Percentiles rank a stretch among this genome's conserved stretches.
These are phyloP conservation scores for Vitis cinerea DNA, from an alignment of 164 flowering plant genomes.

Conservation along the genomic window DNA sequence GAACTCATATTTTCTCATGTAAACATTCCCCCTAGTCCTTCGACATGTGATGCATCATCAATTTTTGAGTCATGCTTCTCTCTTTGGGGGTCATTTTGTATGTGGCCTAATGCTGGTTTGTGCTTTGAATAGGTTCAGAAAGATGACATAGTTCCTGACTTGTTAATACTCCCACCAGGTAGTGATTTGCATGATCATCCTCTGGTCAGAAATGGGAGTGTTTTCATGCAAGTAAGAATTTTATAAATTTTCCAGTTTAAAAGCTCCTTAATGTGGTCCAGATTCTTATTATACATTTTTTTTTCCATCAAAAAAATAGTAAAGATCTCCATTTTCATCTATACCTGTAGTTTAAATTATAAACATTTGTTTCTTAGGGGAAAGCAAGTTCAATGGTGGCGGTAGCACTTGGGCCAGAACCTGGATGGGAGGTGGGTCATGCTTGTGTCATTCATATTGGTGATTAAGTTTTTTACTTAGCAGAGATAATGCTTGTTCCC, in stretches of 20 bases:
- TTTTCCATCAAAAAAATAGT: too few species aligned
- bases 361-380: slow-evolving; percentile 19
- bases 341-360: background rate
- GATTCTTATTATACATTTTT: background rate
- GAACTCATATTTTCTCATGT: too few species aligned
- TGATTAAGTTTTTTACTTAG: background rate
- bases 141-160: slow-evolving; percentile 79
- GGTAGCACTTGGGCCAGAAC: slow-evolving; percentile 73
- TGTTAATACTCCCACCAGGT: slow-evolving; percentile 78
- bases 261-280: background rate
- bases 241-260: background rate
- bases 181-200: slow-evolving; percentile 87
- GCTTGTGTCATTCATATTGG: slow-evolving; percentile 11
- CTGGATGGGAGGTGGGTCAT: slow-evolving; percentile 75
- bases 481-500: background rate
- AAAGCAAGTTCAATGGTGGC: slow-evolving; percentile 97
- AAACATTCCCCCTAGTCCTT: too few species aligned
- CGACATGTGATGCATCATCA: background rate
- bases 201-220: slow-evolving; percentile 66
- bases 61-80: background rate
- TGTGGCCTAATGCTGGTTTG: background rate
- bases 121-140: slow-evolving; percentile 52
- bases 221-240: slow-evolving; percentile 77
- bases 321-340: background rate
- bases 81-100: background rate